These are phyloP conservation scores for Pythium utonaiense DNA, from an alignment of 352 stramenopile species.

Conservation along the genomic window DNA sequence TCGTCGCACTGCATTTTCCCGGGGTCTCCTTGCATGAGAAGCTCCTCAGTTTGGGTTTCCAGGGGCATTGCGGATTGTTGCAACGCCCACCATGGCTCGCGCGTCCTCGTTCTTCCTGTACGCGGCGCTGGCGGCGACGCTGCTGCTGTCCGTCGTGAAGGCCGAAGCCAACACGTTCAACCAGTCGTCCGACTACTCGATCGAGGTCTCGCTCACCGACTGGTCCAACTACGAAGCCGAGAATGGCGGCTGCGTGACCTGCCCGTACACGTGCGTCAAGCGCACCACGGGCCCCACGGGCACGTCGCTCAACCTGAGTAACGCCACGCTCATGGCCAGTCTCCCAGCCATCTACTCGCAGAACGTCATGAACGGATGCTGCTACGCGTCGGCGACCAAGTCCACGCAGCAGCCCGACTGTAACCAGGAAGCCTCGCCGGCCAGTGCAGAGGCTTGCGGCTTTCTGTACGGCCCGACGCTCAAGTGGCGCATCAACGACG, in stretches of 20 bases:
- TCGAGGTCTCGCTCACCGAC: slow-evolving; percentile 66
- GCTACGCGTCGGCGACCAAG: slow-evolving; percentile 50
- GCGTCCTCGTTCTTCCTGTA: slow-evolving; percentile 14
- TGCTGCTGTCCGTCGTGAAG: slow-evolving; percentile 12
- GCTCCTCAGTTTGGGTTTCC: slow-evolving; percentile 19
- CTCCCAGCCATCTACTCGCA: slow-evolving; percentile 73
- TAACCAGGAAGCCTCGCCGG: slow-evolving; percentile 52
- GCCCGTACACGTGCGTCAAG: slow-evolving; percentile 82
- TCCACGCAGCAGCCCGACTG: slow-evolving; percentile 57
- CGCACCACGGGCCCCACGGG: slow-evolving; percentile 66
- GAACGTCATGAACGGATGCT: slow-evolving; percentile 73
- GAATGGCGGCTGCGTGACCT: slow-evolving; percentile 80
- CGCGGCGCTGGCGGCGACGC: slow-evolving; percentile 22
- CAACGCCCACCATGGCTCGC: slow-evolving; percentile 9
- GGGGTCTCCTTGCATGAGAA: neutral
- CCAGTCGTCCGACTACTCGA: slow-evolving; percentile 58
- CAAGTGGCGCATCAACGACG: slow-evolving; percentile 74
- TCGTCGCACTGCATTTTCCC: neutral
- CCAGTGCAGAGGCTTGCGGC: slow-evolving; percentile 61
- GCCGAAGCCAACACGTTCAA: slow-evolving; percentile 53
- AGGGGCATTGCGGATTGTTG: slow-evolving; percentile 1
- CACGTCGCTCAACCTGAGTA: slow-evolving; percentile 75
- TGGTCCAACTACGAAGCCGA: slow-evolving; percentile 83
- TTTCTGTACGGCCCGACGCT: slow-evolving; percentile 84
- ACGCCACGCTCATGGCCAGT: slow-evolving; percentile 62